Percentiles rank a stretch among this genome's conserved stretches.
Evolutionary conservation across 768 basidiomycete species (phyloP).

Genomic region (Butyriboletus loyo): DNA sequence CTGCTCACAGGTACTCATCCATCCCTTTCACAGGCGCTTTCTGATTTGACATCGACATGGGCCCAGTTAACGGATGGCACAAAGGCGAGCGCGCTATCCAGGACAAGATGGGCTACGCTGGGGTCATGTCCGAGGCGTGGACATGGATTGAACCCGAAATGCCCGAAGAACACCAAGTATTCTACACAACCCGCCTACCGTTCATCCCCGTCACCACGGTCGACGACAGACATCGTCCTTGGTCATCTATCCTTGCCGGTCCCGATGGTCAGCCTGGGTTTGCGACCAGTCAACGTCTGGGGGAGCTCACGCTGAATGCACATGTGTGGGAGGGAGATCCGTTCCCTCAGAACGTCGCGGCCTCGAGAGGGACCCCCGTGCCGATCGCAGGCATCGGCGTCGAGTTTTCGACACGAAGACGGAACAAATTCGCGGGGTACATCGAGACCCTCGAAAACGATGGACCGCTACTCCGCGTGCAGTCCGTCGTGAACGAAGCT

Average conservation of each 20-base stretch:
- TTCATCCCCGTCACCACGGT: constrained; percentile 59
- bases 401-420: constrained; percentile 53
- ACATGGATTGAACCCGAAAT: constrained; percentile 44
- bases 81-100: constrained; percentile 52
- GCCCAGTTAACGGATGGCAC: constrained; percentile 36
- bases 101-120: constrained; percentile 41
- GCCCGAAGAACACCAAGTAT: constrained; percentile 46
- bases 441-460: constrained; percentile 35
- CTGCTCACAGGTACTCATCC: too few relatives aligned
- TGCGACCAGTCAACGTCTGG: constrained; percentile 34
- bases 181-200: constrained; percentile 47
- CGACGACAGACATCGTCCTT: constrained; percentile 50
- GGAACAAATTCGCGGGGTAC: constrained; percentile 63
- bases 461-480: constrained; percentile 35
- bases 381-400: constrained; percentile 61
- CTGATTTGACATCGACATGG: constrained; percentile 12
- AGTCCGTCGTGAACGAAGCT: constrained; percentile 46
- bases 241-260: constrained; percentile 55
- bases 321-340: constrained; percentile 58
- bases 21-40: background rate
- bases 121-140: constrained; percentile 37
- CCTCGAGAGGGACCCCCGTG: constrained; percentile 10
- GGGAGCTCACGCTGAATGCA: constrained; percentile 37
- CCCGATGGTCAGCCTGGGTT: constrained; percentile 47
- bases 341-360: constrained; percentile 35